phyloP scores from a whole-genome alignment of 495 filamentous ascomycete species.

The Pyronema domesticum region DNA sequence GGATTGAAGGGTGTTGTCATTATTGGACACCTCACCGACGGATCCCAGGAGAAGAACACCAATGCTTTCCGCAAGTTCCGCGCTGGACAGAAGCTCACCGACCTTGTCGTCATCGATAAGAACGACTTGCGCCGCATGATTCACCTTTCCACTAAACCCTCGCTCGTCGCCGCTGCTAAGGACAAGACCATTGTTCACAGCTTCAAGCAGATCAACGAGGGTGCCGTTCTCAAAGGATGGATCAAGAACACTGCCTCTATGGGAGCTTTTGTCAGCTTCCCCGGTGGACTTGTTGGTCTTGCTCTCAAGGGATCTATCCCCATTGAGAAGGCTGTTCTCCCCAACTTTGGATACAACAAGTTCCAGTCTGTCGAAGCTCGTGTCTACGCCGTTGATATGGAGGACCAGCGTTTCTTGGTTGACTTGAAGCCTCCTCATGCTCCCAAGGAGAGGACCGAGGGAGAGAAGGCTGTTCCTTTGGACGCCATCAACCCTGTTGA shows the following conservation, averaged over 20 bases:
- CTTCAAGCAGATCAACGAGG: slow-evolving; percentile 53
- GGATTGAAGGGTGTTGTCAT: slow-evolving; percentile 58
- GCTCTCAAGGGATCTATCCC: slow-evolving; percentile 58
- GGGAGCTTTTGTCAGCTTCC: slow-evolving; percentile 67
- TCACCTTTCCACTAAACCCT: slow-evolving; percentile 60
- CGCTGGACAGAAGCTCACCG: slow-evolving; percentile 59
- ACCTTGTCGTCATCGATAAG: slow-evolving; percentile 72
- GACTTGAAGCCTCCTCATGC: slow-evolving; percentile 37
- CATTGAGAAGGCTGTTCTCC: slow-evolving; percentile 42
- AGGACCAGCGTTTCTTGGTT: slow-evolving; percentile 39
- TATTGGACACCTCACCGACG: slow-evolving; percentile 65
- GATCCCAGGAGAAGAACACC: slow-evolving; percentile 51
- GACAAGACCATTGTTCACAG: slow-evolving; percentile 42
- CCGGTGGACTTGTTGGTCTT: slow-evolving; percentile 55
- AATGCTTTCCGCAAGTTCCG: slow-evolving; percentile 60
- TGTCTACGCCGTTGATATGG: slow-evolving; percentile 48
- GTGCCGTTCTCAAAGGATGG: slow-evolving; percentile 57
- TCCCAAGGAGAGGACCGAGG: slow-evolving; percentile 13
- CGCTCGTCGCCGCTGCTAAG: slow-evolving; percentile 55
- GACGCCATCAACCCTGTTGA: slow-evolving; percentile 52
- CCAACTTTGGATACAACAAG: slow-evolving; percentile 57
- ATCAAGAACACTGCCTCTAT: slow-evolving; percentile 62
- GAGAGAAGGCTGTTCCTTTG: slow-evolving; percentile 22
- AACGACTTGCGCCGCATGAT: slow-evolving; percentile 53
- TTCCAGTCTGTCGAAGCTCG: slow-evolving; percentile 52